phyloP scores from a whole-genome alignment of 164 flowering plant genomes.

The Aristolochia californica region DNA sequence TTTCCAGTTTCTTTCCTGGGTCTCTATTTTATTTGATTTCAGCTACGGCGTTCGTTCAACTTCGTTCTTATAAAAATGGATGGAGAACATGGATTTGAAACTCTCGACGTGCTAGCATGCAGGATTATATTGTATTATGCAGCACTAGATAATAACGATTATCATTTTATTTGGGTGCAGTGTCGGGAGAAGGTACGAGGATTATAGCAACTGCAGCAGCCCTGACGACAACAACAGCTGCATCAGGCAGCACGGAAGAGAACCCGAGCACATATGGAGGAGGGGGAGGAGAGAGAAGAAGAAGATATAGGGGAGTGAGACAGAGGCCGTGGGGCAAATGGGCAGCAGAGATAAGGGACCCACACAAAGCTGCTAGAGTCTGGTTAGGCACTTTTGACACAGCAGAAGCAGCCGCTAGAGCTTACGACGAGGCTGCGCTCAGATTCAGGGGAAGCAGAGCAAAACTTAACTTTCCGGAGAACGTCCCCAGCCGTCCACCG shows the following conservation, averaged over 20 bases:
- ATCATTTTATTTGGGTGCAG: neutral
- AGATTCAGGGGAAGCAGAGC: constrained; percentile 69
- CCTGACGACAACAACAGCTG: neutral
- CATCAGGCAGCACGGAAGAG: neutral
- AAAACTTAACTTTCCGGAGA: constrained; percentile 69
- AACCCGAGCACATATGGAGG: constrained; percentile 14
- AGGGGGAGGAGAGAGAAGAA: constrained; percentile 31
- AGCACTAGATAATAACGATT: too few relatives aligned
- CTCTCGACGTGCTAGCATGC: neutral
- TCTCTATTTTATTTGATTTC: neutral
- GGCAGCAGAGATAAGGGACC: constrained; percentile 83
- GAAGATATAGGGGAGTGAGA: constrained; percentile 64
- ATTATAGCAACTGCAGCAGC: neutral
- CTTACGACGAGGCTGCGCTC: constrained; percentile 73
- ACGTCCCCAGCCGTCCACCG: constrained; percentile 28
- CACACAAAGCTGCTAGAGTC: constrained; percentile 69
- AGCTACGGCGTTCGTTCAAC: neutral
- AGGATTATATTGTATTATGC: neutral
- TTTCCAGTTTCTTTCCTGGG: too few relatives aligned
- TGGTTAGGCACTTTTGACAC: constrained; percentile 83
- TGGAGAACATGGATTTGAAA: neutral
- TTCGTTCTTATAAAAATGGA: neutral
- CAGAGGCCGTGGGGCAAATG: constrained; percentile 86
- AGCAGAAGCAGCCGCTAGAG: constrained; percentile 73
- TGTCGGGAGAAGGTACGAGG: constrained; percentile 4